Percentiles rank a stretch among this genome's conserved stretches.
Conservation (phyloP, 2,329 filamentous ascomycete genomes). For the Pochonia chlamydosporia region DNA sequence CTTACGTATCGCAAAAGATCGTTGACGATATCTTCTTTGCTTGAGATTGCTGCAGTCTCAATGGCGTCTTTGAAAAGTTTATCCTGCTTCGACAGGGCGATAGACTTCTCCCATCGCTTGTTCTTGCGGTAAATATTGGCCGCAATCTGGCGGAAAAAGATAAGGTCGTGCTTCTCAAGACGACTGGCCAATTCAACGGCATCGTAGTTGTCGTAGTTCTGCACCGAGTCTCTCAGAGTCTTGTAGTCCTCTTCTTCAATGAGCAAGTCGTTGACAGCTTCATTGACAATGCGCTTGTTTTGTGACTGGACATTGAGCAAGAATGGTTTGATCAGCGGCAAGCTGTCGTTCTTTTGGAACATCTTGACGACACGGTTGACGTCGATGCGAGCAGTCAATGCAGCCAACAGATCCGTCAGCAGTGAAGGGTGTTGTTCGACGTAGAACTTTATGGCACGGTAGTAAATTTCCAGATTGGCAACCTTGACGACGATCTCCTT, state of each 20-base stretch:
- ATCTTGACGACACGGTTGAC: constrained; percentile 99
- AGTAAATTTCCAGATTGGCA: constrained; percentile 97
- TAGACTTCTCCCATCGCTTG: constrained; percentile 99
- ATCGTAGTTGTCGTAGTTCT: constrained; percentile 99
- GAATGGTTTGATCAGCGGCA: constrained; percentile 98
- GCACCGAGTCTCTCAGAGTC: constrained; percentile 92
- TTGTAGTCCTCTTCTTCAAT: constrained; percentile 99
- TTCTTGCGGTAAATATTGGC: constrained; percentile 99
- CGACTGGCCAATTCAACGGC: constrained; percentile 86
- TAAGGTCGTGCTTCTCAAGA: constrained; percentile 93
- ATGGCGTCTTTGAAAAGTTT: constrained; percentile 99
- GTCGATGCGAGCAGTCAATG: constrained; percentile 86
- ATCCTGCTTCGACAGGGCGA: constrained; percentile 95
- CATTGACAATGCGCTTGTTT: constrained; percentile 98
- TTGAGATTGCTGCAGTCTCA: constrained; percentile 89
- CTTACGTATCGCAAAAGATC: constrained; percentile 95
- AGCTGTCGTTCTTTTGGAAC: constrained; percentile 97
- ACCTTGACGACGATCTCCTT: constrained; percentile 99
- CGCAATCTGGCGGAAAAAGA: constrained; percentile 98
- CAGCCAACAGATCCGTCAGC: constrained; percentile 90
- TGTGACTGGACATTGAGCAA: constrained; percentile 90
- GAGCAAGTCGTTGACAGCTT: constrained; percentile 93
- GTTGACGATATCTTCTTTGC: constrained; percentile 87
- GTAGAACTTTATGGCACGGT: constrained; percentile 94
- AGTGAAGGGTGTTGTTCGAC: constrained; percentile 94